Percentiles rank a stretch among this genome's conserved stretches.
phyloP scores from a whole-genome alignment of 257 asterid species.

The Capsicum baccatum region DNA sequence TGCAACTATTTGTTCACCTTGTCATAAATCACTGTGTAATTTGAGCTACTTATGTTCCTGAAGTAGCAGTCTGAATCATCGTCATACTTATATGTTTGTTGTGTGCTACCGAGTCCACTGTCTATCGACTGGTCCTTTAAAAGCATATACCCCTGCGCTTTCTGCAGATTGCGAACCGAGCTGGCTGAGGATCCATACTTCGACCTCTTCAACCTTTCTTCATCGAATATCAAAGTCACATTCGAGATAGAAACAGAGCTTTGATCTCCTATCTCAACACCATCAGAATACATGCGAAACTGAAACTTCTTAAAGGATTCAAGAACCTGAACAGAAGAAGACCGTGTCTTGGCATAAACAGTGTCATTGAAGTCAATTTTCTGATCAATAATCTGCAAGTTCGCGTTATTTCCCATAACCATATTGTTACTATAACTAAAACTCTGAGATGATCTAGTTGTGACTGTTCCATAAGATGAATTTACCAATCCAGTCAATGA shows the following conservation, averaged over 20 bases:
- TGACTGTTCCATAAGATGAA: slow-evolving; percentile 62
- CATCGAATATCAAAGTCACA: slow-evolving; percentile 58
- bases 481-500: slow-evolving; percentile 57
- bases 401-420: slow-evolving; percentile 62
- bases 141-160: slow-evolving; percentile 53
- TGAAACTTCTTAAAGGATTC: slow-evolving; percentile 49
- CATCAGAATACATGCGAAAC: slow-evolving; percentile 44
- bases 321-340: slow-evolving; percentile 34
- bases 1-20: slow-evolving; percentile 50
- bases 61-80: slow-evolving; percentile 54
- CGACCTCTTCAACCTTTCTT: slow-evolving; percentile 43
- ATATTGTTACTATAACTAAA: slow-evolving; percentile 54
- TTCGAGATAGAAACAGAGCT: slow-evolving; percentile 56
- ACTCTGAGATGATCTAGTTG: slow-evolving; percentile 48
- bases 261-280: slow-evolving; percentile 49
- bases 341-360: slow-evolving; percentile 36
- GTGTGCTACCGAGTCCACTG: slow-evolving; percentile 65
- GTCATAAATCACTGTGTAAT: slow-evolving; percentile 66
- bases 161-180: slow-evolving; percentile 59
- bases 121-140: slow-evolving; percentile 58
- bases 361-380: slow-evolving; percentile 49
- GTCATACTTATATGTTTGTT: slow-evolving; percentile 50
- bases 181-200: slow-evolving; percentile 38
- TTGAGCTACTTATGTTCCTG: slow-evolving; percentile 74
- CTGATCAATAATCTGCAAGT: slow-evolving; percentile 65